Evolutionary conservation across 805 yeast species (phyloP), one percentile per base, ranked within the genome.

Genomic region (Starmerella sp.): DNA sequence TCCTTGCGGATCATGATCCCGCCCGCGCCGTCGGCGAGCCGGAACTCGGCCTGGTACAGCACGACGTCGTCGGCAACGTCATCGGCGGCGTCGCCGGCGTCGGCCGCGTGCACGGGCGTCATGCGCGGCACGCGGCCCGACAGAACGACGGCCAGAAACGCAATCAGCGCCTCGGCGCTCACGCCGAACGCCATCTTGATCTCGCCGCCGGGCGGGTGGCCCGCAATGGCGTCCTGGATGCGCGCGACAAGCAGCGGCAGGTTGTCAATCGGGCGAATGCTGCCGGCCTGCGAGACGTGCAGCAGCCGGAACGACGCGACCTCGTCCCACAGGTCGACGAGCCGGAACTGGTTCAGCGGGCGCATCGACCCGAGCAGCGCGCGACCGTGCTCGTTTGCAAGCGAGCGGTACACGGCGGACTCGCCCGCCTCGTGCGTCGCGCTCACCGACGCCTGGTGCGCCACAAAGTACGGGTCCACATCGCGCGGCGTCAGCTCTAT

Each of bases 351-450:
- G 83, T 56, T 78, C 66, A 57, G 52, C 11, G 62, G 60, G 32
- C 32, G 31, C 46, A 52, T 28, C 10, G 57, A 52, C 28, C 61
- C 62, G 5, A 58, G 47, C 44, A 63, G 48, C 3, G 59, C 60
- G 9, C 55, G 54, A 5, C 87, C 86, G 65, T 79, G 81, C 28
- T 90, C 93, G 35, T 85, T 79, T 60, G 84, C 81, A 47, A 80
- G 80, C 51, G 88, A 83, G 59, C 93, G 76, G 67, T 85, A 82
- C 10, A 85, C 73, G 0, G 95, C 90, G 14, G 90, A 78, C 66
- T 89, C 95, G 50, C 77, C 74, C 5, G 74, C 72, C 44, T 76
- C 73, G n/a, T 95, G 73, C 1, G 86, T 82, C 6, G 81, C 70
- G 2, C 84, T 78, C 36, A 83, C 69, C 22, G 81, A 74, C 1